Conservation (phyloP, 331 rosid genomes). For the Rhamnella rubrinervis region DNA sequence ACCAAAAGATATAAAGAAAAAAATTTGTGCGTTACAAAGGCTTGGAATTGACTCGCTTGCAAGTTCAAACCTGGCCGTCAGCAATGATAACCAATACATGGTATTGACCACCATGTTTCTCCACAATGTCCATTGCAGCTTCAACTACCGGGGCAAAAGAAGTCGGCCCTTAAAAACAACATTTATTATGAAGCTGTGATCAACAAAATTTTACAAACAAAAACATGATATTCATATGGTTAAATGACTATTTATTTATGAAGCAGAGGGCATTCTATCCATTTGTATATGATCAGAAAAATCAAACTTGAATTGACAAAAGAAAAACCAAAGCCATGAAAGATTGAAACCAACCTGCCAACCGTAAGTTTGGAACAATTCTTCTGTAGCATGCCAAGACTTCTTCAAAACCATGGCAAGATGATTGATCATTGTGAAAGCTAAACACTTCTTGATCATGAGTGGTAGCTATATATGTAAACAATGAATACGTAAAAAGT, state of each 20-base stretch:
- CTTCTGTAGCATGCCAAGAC: conserved; percentile 74
- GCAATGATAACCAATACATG: conserved; percentile 84
- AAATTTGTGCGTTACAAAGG: not conserved
- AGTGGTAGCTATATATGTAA: conserved; percentile 51
- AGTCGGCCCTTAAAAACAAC: conserved; percentile 71
- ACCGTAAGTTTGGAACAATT: conserved; percentile 62
- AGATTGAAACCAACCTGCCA: conserved; percentile 53
- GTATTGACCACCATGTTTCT: conserved; percentile 76
- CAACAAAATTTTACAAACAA: not conserved
- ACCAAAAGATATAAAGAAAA: conserved; percentile 11
- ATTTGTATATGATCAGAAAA: not conserved
- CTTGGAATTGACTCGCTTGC: not conserved
- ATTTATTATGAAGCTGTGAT: conserved; percentile 21
- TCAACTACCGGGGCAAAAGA: conserved; percentile 81
- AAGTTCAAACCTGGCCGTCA: conserved; percentile 73
- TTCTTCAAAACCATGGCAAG: conserved; percentile 92
- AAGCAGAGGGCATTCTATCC: not conserved
- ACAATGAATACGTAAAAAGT: not conserved
- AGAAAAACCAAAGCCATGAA: not conserved
- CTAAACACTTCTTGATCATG: conserved; percentile 84
- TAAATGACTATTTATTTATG: not conserved
- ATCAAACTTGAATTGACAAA: not conserved
- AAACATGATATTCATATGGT: not conserved
- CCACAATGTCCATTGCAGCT: conserved; percentile 87
- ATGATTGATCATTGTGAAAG: conserved; percentile 72